These are phyloP conservation scores for Hepatocystis sp. DNA, from an alignment of 169 alveolate species.

Conservation along the genomic window DNA sequence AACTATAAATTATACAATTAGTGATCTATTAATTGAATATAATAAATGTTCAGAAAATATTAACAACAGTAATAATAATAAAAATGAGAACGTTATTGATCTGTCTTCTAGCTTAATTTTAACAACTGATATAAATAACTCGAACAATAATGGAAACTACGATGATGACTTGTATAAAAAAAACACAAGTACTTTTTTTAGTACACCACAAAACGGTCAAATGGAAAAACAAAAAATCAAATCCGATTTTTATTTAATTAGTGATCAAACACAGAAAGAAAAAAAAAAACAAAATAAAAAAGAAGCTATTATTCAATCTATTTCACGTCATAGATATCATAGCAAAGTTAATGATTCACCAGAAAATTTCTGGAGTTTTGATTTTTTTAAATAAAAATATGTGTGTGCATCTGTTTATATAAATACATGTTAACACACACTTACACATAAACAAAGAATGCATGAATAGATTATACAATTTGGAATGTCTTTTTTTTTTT, in stretches of 20 bases:
- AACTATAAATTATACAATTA: neutral
- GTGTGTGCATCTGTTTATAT: too few relatives aligned
- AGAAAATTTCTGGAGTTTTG: constrained; percentile 68
- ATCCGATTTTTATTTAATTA: constrained; percentile 4
- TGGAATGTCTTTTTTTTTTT: neutral
- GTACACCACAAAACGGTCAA: neutral
- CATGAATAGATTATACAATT: neutral
- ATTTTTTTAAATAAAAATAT: constrained; percentile 57
- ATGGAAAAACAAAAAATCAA: constrained; percentile 9
- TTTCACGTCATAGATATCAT: constrained; percentile 72
- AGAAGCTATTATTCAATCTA: constrained; percentile 43
- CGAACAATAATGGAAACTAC: too few relatives aligned
- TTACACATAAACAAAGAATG: too few relatives aligned
- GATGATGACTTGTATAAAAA: too few relatives aligned
- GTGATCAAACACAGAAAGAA: constrained; percentile 2
- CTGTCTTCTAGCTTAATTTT: too few relatives aligned
- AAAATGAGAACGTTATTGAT: too few relatives aligned
- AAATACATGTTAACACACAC: neutral
- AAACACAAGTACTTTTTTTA: too few relatives aligned
- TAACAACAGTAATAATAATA: too few relatives aligned
- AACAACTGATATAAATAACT: too few relatives aligned
- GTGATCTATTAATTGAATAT: too few relatives aligned
- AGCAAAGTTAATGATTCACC: constrained; percentile 73
- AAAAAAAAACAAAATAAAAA: constrained; percentile 42
- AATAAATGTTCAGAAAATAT: too few relatives aligned